Evolutionary conservation across 208 protist genomes (phyloP).

Genomic region (Borovskyia barvae): DNA sequence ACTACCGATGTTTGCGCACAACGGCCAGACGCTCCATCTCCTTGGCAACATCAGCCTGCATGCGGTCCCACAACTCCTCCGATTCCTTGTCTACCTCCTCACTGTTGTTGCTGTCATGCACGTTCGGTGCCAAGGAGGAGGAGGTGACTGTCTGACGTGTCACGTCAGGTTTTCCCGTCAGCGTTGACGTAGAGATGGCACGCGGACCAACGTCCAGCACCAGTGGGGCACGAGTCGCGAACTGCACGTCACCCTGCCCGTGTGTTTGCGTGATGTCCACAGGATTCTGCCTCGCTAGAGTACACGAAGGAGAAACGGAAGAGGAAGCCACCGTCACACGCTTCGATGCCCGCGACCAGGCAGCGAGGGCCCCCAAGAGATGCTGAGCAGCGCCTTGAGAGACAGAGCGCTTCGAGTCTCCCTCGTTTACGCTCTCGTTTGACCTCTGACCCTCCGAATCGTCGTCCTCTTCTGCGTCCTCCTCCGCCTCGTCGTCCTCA

Average conservation of each 20-base stretch:
- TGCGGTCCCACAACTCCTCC: conserved; percentile 21
- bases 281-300: no score
- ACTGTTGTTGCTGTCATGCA: neutral
- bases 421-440: neutral
- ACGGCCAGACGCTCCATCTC: conserved; percentile 57
- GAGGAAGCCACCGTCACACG: no score
- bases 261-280: no score
- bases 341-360: neutral
- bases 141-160: no score
- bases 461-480: neutral
- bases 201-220: no score
- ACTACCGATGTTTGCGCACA: conserved; percentile 48
- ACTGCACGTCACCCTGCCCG: no score
- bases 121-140: neutral
- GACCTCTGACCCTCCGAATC: neutral
- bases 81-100: conserved; percentile 24
- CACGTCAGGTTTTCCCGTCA: no score
- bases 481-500: neutral
- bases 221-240: no score
- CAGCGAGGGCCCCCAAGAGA: neutral
- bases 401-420: neutral
- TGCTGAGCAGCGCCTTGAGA: no score
- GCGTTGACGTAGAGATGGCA: no score
- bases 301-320: no score
- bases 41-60: conserved; percentile 33